Conservation (phyloP, 2,329 filamentous ascomycete species). For the Xylaria sp. region DNA sequence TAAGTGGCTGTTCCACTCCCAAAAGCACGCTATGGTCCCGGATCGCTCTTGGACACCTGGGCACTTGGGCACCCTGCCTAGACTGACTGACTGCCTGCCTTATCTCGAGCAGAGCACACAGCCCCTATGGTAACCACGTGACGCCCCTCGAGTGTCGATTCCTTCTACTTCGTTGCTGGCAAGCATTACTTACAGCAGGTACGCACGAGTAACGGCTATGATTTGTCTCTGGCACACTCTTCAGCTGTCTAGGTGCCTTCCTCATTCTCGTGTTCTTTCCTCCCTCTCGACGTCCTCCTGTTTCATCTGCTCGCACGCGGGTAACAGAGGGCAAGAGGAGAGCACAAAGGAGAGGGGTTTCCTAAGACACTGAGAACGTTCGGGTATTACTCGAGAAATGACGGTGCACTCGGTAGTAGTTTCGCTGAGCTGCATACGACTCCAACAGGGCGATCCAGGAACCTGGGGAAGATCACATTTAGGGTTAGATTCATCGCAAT, state of each 20-base stretch:
- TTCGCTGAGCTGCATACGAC: conserved; percentile 14
- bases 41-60: conserved; percentile 11
- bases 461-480: conserved; percentile 37
- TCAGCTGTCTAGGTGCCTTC: conserved; percentile 1
- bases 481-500: conserved; percentile 32
- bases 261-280: conserved; percentile 12
- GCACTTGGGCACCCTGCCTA: not conserved
- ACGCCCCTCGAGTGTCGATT: conserved; percentile 8
- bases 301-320: conserved; percentile 9
- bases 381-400: conserved; percentile 9
- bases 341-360: not conserved
- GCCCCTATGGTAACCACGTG: conserved; percentile 33
- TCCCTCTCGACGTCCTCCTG: not conserved
- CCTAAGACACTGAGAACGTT: not conserved
- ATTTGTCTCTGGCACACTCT: conserved; percentile 15
- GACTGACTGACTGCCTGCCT: conserved; percentile 25
- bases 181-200: not conserved
- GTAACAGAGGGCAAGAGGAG: conserved; percentile 2
- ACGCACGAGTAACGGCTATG: not conserved
- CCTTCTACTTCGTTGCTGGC: not conserved
- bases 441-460: conserved; percentile 30
- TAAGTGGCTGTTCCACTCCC: conserved; percentile 25
- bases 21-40: conserved; percentile 27
- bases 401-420: conserved; percentile 17
- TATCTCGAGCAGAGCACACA: conserved; percentile 29